Percentiles rank a stretch among this genome's conserved stretches.
Conservation (phyloP, 805 yeast species). For the Lipomyces spencermartinsiae region DNA sequence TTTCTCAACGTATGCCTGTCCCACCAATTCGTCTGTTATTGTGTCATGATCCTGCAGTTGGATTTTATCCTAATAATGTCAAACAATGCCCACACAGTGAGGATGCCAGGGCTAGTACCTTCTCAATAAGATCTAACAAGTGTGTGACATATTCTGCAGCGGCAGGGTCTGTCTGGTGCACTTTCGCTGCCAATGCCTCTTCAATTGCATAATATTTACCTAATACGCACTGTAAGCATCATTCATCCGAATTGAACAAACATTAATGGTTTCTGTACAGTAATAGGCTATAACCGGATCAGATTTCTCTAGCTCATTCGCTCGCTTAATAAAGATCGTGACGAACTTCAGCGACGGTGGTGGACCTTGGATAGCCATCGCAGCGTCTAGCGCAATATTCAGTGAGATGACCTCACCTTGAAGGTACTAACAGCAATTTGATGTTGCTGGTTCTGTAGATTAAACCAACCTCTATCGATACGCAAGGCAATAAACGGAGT, state of each 20-base stretch:
- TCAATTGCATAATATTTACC: slow-evolving; percentile 70
- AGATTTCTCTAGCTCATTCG: slow-evolving; percentile 60
- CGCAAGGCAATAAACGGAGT: too few relatives aligned
- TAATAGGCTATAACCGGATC: slow-evolving; percentile 77
- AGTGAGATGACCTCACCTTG: not conserved
- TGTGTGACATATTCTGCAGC: slow-evolving; percentile 64
- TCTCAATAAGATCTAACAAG: slow-evolving; percentile 75
- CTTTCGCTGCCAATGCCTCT: slow-evolving; percentile 62
- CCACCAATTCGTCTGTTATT: slow-evolving; percentile 64
- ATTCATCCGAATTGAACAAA: not conserved
- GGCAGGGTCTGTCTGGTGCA: slow-evolving; percentile 63
- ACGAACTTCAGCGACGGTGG: slow-evolving; percentile 43
- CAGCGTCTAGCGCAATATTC: not conserved
- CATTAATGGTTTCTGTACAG: slow-evolving; percentile 51
- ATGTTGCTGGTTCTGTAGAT: not conserved
- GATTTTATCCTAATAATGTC: slow-evolving; percentile 28
- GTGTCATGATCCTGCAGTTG: slow-evolving; percentile 51
- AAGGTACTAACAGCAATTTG: not conserved
- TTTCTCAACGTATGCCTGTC: slow-evolving; percentile 59
- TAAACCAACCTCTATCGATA: not conserved
- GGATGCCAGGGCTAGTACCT: slow-evolving; percentile 36
- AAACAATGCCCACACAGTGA: not conserved
- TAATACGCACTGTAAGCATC: slow-evolving; percentile 14
- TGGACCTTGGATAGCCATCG: slow-evolving; percentile 13
- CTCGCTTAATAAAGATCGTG: slow-evolving; percentile 58